Evolutionary conservation across 1,284 basidiomycete genomes (phyloP).

Genomic region (Puccinia polysora): DNA sequence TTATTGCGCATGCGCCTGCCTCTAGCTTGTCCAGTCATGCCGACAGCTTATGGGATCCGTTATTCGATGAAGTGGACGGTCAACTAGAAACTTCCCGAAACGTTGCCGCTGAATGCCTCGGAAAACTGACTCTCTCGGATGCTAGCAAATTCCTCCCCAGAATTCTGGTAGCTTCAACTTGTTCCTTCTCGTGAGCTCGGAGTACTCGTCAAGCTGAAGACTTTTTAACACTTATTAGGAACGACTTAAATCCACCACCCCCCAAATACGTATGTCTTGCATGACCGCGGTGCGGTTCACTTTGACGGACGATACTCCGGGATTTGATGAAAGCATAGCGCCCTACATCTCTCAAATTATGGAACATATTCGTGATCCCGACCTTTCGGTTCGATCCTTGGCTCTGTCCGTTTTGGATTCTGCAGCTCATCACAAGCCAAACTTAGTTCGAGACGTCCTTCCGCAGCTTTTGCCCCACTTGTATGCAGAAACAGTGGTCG

Average conservation of each 20-base stretch:
- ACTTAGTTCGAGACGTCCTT: slow-evolving; percentile 81
- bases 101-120: slow-evolving; percentile 91
- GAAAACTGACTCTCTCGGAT: slow-evolving; percentile 85
- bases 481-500: slow-evolving; percentile 77
- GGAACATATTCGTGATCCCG: slow-evolving; percentile 38
- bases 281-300: slow-evolving; percentile 92
- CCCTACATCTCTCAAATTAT: slow-evolving; percentile 37
- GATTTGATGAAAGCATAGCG: slow-evolving; percentile 61
- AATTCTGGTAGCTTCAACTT: slow-evolving; percentile 64
- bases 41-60: slow-evolving; percentile 79
- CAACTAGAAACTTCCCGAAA: slow-evolving; percentile 83
- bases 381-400: slow-evolving; percentile 53
- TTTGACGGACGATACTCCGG: slow-evolving; percentile 75
- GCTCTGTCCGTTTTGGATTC: slow-evolving; percentile 86
- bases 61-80: slow-evolving; percentile 67
- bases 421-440: slow-evolving; percentile 86
- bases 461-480: slow-evolving; percentile 70
- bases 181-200: slow-evolving; percentile 34
- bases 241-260: slow-evolving; percentile 59
- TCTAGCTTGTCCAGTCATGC: slow-evolving; percentile 77
- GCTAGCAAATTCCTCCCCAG: slow-evolving; percentile 83
- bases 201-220: neutral
- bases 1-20: slow-evolving; percentile 81
- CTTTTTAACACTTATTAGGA: slow-evolving; percentile 29
- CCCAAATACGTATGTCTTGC: slow-evolving; percentile 74